Conservation (phyloP, 1,284 basidiomycete genomes). For the Ustilago xerochloae region DNA sequence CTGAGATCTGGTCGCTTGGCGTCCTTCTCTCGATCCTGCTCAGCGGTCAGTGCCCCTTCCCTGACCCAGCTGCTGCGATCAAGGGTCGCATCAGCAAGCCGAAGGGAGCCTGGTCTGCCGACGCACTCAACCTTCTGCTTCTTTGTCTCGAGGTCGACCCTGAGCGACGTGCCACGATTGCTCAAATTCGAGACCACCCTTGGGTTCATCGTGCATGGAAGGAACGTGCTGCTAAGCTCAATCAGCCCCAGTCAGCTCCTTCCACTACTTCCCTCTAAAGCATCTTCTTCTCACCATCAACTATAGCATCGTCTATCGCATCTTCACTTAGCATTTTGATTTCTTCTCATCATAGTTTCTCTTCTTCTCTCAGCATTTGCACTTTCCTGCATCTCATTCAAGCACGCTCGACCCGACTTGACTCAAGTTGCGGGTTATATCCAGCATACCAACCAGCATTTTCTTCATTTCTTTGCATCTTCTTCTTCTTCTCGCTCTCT, state of each 20-base stretch:
- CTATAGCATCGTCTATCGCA: too few relatives aligned
- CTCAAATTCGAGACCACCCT: slow-evolving; percentile 78
- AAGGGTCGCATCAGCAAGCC: slow-evolving; percentile 69
- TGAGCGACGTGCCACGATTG: slow-evolving; percentile 76
- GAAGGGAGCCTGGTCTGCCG: slow-evolving; percentile 56
- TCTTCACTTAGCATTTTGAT: background rate
- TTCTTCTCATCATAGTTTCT: slow-evolving; percentile 1
- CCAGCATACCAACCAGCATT: background rate
- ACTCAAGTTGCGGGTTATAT: background rate
- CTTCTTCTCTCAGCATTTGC: slow-evolving; percentile 1
- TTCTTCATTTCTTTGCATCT: background rate
- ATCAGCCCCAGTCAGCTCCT: background rate
- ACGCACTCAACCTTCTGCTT: slow-evolving; percentile 74
- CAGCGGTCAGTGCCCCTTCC: slow-evolving; percentile 85
- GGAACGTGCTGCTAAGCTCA: slow-evolving; percentile 42
- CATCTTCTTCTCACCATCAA: background rate
- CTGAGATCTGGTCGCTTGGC: slow-evolving; percentile 92
- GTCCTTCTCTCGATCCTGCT: slow-evolving; percentile 86
- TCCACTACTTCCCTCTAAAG: background rate
- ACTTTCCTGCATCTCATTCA: slow-evolving; percentile 13
- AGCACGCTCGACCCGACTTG: background rate
- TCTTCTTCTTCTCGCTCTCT: background rate
- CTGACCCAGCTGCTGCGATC: slow-evolving; percentile 77
- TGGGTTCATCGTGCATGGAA: slow-evolving; percentile 74
- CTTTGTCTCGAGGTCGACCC: slow-evolving; percentile 81